Percentiles rank a stretch among this genome's conserved stretches.
phyloP scores from a whole-genome alignment of 75 land plant genomes.

The Ceratopteris richardii region DNA sequence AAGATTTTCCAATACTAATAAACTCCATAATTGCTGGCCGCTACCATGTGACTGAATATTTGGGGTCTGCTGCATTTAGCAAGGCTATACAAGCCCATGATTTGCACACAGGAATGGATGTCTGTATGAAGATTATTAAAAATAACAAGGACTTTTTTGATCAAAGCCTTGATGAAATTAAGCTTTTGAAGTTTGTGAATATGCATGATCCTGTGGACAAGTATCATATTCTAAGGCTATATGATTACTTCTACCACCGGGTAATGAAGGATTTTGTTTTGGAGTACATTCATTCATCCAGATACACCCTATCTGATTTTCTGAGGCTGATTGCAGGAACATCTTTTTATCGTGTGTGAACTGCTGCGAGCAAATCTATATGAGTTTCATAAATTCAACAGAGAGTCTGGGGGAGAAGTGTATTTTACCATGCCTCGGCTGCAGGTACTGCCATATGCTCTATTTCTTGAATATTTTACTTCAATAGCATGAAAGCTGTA shows the following conservation, averaged over 20 bases:
- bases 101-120: slow-evolving; percentile 80
- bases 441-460: slow-evolving; percentile 69
- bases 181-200: slow-evolving; percentile 89
- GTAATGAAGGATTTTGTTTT: slow-evolving; percentile 25
- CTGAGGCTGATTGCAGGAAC: slow-evolving; percentile 54
- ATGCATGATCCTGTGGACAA: slow-evolving; percentile 92
- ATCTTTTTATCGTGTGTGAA: slow-evolving; percentile 96
- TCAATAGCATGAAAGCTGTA: neutral
- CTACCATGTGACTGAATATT: slow-evolving; percentile 81
- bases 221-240: slow-evolving; percentile 84
- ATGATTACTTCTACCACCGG: slow-evolving; percentile 96
- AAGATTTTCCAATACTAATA: slow-evolving; percentile 70
- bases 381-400: slow-evolving; percentile 93
- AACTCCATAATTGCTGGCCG: slow-evolving; percentile 86
- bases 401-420: slow-evolving; percentile 75
- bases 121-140: slow-evolving; percentile 95
- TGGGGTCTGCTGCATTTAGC: slow-evolving; percentile 99
- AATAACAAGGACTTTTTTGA: slow-evolving; percentile 99
- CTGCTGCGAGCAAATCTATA: slow-evolving; percentile 90
- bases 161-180: slow-evolving; percentile 97
- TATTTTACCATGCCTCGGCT: slow-evolving; percentile 79
- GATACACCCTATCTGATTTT: neutral
- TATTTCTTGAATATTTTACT: neutral
- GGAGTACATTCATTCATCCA: neutral
- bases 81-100: slow-evolving; percentile 98